phyloP scores from a whole-genome alignment of 1,284 basidiomycete genomes.

The Phaffia rhodozyma region DNA sequence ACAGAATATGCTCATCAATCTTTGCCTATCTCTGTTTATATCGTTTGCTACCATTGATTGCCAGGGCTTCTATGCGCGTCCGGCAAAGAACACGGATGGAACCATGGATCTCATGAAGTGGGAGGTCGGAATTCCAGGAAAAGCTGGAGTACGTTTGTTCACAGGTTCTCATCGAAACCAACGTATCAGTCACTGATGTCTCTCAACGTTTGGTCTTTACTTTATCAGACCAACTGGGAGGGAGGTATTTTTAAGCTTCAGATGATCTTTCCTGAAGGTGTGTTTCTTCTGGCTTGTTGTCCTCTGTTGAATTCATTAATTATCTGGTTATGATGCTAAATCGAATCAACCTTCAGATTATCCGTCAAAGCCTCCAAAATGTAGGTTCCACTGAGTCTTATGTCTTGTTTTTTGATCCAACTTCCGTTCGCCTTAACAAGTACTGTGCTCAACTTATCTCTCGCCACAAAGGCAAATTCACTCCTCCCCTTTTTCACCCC shows the following conservation, averaged over 20 bases:
- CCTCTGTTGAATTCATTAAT: not conserved
- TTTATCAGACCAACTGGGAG: conserved; percentile 81
- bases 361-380: conserved; percentile 90
- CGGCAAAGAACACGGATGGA: conserved; percentile 75
- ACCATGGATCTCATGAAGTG: conserved; percentile 94
- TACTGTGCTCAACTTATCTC: not conserved
- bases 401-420: not conserved
- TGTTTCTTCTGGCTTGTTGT: conserved; percentile 21
- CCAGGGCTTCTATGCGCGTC: conserved; percentile 94
- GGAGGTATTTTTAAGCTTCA: conserved; percentile 84
- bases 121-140: conserved; percentile 94
- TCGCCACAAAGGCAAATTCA: conserved; percentile 70
- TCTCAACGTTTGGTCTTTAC: conserved; percentile 24
- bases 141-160: conserved; percentile 50
- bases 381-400: conserved; percentile 38
- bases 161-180: conserved; percentile 7
- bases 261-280: conserved; percentile 92
- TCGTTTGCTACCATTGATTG: not conserved
- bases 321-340: not conserved
- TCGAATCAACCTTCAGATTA: conserved; percentile 50
- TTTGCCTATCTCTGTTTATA: not conserved
- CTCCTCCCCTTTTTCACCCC: conserved; percentile 90
- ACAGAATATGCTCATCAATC: not conserved
- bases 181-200: conserved; percentile 22
- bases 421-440: not conserved